A percentile compares a stretch with the other conserved stretches of the same genome.
phyloP scores from a whole-genome alignment of 1,284 basidiomycete genomes.

The Trametes hirsuta region DNA sequence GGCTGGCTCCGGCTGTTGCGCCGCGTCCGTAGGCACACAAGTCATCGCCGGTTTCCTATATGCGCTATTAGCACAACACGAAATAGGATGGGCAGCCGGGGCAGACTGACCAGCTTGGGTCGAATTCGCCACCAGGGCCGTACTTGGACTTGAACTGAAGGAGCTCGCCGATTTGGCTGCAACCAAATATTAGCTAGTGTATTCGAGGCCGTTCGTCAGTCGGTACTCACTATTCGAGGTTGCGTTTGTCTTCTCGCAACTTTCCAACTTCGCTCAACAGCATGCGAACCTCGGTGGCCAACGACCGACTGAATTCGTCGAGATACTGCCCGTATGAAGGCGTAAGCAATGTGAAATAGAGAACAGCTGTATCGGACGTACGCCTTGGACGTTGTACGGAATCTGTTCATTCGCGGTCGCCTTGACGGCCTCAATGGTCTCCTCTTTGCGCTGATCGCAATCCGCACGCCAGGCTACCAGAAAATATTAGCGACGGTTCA shows the following conservation, averaged over 20 bases:
- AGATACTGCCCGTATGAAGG: conserved; percentile 52
- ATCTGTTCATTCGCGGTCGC: conserved; percentile 71
- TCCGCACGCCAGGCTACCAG: conserved; percentile 63
- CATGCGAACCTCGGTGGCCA: conserved; percentile 79
- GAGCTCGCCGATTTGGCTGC: conserved; percentile 70
- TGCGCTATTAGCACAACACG: conserved; percentile 9
- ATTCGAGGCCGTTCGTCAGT: neutral
- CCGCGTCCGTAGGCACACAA: conserved; percentile 24
- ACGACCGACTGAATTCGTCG: conserved; percentile 79
- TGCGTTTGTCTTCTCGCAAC: conserved; percentile 71
- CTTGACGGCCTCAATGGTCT: conserved; percentile 62
- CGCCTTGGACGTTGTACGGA: conserved; percentile 76
- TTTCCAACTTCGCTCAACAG: conserved; percentile 77
- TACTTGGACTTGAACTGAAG: conserved; percentile 70
- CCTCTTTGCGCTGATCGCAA: conserved; percentile 60
- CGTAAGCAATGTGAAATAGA: conserved; percentile 8
- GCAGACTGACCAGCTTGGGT: conserved; percentile 64
- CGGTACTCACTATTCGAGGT: conserved; percentile 66
- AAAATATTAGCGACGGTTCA: neutral
- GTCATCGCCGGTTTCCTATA: conserved; percentile 51
- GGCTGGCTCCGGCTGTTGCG: conserved; percentile 19
- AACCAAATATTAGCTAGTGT: neutral
- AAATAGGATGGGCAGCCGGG: neutral
- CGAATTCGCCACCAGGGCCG: conserved; percentile 75
- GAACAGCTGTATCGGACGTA: conserved; percentile 37